phyloP scores from a whole-genome alignment of 176 grass and related monocot species.

The Eleusine coracana region DNA sequence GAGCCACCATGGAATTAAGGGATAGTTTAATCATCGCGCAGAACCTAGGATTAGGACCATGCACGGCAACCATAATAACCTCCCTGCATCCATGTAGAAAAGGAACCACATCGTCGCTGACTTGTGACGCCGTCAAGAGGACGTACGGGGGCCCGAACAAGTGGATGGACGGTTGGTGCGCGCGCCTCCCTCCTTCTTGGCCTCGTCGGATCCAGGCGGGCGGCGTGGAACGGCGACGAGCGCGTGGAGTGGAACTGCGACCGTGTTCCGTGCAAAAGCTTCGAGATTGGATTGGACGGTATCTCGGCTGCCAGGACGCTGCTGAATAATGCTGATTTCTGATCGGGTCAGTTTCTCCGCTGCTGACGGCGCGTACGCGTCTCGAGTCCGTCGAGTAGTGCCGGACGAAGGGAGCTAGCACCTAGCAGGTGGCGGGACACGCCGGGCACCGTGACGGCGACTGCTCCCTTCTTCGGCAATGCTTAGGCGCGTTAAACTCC shows the following conservation, averaged over 20 bases:
- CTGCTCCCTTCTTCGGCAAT: background rate
- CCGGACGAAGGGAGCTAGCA: background rate
- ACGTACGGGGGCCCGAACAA: background rate
- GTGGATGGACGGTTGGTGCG: background rate
- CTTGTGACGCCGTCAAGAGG: background rate
- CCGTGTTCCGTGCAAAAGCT: too few relatives aligned
- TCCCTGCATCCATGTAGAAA: too few relatives aligned
- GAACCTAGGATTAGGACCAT: background rate
- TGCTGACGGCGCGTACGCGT: background rate
- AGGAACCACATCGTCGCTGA: background rate
- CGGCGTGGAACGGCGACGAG: background rate
- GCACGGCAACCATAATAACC: background rate
- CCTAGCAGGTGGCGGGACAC: background rate
- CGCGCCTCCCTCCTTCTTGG: too few relatives aligned
- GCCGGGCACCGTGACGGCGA: background rate
- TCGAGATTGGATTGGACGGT: too few relatives aligned
- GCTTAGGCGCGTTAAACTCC: background rate
- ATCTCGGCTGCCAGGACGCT: too few relatives aligned
- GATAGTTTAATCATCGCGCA: background rate
- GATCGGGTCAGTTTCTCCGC: background rate
- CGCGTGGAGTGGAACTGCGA: background rate
- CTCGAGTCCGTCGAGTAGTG: background rate
- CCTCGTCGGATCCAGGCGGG: background rate
- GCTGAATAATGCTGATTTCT: background rate
- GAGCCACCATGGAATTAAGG: background rate